phyloP scores from a whole-genome alignment of 2,329 filamentous ascomycete genomes.

The Aspergillus ustus region DNA sequence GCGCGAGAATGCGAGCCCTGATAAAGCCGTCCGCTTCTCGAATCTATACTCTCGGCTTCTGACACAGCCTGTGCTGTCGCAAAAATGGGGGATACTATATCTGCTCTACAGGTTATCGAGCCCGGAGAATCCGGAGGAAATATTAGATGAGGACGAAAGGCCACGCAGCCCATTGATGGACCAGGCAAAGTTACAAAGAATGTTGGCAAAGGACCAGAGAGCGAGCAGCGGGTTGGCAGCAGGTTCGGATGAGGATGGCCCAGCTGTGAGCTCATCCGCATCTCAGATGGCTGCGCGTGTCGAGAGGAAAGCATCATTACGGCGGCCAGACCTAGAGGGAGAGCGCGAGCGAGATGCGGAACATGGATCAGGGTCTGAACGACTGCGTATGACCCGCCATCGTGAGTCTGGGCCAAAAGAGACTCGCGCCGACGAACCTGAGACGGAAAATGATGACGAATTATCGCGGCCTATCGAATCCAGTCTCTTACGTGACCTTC shows the following conservation, averaged over 20 bases:
- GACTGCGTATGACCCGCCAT: constrained; percentile 19
- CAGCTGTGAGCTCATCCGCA: constrained; percentile 47
- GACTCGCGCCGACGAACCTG: constrained; percentile 24
- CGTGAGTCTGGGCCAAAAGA: constrained; percentile 28
- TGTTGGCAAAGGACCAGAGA: constrained; percentile 37
- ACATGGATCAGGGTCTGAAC: constrained; percentile 25
- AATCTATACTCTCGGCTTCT: constrained; percentile 89
- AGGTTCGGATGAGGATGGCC: constrained; percentile 41
- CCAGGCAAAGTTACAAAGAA: constrained; percentile 43
- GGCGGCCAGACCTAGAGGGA: constrained; percentile 27
- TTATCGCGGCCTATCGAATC: constrained; percentile 67
- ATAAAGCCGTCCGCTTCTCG: constrained; percentile 80
- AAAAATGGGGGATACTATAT: constrained; percentile 97
- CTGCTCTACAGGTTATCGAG: constrained; percentile 84
- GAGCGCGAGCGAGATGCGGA: constrained; percentile 26
- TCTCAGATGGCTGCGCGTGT: constrained; percentile 38
- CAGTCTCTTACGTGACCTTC: constrained; percentile 75
- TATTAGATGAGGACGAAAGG: constrained; percentile 30
- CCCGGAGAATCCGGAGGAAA: constrained; percentile 45
- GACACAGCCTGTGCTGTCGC: constrained; percentile 86
- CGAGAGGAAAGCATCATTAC: constrained; percentile 33
- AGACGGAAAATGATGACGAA: constrained; percentile 42
- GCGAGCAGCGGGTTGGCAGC: constrained; percentile 28
- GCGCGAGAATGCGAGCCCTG: constrained; percentile 72
- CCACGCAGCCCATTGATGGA: constrained; percentile 47